Evolutionary conservation across 306 rosid species (phyloP).

Genomic region (Rubus idaeus): DNA sequence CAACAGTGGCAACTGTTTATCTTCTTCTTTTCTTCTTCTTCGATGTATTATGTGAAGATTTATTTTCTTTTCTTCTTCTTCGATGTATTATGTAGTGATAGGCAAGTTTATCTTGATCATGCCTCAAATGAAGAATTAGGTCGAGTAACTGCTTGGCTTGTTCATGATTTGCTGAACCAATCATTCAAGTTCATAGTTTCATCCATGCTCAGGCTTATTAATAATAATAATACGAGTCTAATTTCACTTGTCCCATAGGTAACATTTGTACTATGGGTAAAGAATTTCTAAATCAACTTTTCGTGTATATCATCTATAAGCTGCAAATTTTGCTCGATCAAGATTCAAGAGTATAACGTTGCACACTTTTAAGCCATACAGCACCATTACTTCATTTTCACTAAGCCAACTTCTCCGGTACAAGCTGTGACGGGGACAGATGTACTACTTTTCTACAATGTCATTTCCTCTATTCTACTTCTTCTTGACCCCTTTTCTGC

Average conservation of each 20-base stretch:
- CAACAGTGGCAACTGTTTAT: not conserved
- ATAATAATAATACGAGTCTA: not conserved
- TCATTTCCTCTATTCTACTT: not conserved
- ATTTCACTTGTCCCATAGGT: too few species aligned
- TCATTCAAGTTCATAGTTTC: not conserved
- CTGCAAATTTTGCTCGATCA: too few species aligned
- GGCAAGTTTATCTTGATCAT: too few species aligned
- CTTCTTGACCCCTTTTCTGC: not conserved
- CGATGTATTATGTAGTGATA: too few species aligned
- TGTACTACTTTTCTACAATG: not conserved
- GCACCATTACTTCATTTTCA: not conserved
- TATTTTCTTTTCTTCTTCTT: too few species aligned
- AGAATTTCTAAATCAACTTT: not conserved
- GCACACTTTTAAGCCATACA: not conserved
- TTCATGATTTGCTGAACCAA: not conserved
- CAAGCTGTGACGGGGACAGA: not conserved
- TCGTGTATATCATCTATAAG: too few species aligned
- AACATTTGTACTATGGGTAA: not conserved
- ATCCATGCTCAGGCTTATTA: not conserved
- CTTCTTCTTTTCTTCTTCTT: too few species aligned
- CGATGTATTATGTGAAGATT: too few species aligned
- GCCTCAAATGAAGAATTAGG: too few species aligned
- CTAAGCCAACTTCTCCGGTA: not conserved
- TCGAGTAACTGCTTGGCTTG: not conserved
- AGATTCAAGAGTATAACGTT: too few species aligned